Conservation (phyloP, 495 filamentous ascomycete species). For the Penicillium ucsense region DNA sequence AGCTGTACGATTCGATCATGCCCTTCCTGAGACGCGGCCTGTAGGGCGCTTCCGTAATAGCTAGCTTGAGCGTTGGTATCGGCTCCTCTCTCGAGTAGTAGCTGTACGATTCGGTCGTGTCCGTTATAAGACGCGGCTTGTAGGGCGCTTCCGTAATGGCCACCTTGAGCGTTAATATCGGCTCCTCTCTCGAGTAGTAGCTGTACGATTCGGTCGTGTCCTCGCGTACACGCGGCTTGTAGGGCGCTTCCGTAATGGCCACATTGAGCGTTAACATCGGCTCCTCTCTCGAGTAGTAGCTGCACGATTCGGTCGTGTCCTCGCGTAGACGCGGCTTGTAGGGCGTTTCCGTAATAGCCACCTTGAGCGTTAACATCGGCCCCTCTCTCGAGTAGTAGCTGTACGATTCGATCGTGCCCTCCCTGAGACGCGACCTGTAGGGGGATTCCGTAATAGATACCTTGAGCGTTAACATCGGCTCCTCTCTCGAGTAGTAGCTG, state of each 20-base stretch:
- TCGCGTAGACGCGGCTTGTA: not conserved
- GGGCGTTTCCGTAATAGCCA: too few relatives aligned
- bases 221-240: too few relatives aligned
- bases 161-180: not conserved
- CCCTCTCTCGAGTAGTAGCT: not conserved
- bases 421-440: too few relatives aligned
- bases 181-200: not conserved
- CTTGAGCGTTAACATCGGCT: not conserved
- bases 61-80: too few relatives aligned
- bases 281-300: too few relatives aligned
- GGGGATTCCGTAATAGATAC: not conserved
- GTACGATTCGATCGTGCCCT: too few relatives aligned
- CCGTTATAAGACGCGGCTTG: not conserved
- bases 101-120: slow-evolving; percentile 1
- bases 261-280: too few relatives aligned
- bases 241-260: too few relatives aligned
- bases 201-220: not conserved
- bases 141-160: not conserved
- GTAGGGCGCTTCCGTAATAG: too few relatives aligned
- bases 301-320: too few relatives aligned
- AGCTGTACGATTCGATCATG: slow-evolving; percentile 2
- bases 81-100: not conserved
- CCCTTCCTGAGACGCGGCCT: too few relatives aligned
- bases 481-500: not conserved
- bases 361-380: too few relatives aligned